phyloP scores from a whole-genome alignment of 768 basidiomycete species.

The Aureoboletus auriporus region DNA sequence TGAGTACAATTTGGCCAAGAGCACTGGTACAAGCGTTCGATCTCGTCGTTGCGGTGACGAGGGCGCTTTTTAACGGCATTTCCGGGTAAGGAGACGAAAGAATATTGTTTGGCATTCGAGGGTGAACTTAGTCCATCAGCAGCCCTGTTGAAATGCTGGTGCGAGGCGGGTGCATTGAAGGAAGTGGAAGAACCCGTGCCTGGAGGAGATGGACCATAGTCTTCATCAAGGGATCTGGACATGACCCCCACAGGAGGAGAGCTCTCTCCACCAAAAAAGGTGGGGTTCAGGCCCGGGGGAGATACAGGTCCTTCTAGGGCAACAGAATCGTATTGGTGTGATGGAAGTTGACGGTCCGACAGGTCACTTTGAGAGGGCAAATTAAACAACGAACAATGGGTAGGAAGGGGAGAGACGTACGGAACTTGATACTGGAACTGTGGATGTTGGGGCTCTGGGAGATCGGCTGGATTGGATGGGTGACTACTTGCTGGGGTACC shows the following conservation, averaged over 20 bases:
- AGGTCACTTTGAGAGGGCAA: slow-evolving; percentile 39
- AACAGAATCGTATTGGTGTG: slow-evolving; percentile 26
- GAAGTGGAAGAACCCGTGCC: slow-evolving; percentile 60
- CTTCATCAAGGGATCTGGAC: slow-evolving; percentile 45
- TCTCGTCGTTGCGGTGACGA: slow-evolving; percentile 86
- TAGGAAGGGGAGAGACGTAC: slow-evolving; percentile 33
- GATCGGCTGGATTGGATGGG: slow-evolving; percentile 30
- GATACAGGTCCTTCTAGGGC: slow-evolving; percentile 47
- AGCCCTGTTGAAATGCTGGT: slow-evolving; percentile 17
- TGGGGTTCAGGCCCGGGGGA: slow-evolving; percentile 42
- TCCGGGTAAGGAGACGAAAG: slow-evolving; percentile 77
- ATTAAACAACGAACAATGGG: slow-evolving; percentile 35
- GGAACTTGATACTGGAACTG: slow-evolving; percentile 41
- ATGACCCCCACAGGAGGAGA: slow-evolving; percentile 32
- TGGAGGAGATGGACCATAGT: slow-evolving; percentile 60
- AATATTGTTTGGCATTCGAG: slow-evolving; percentile 65
- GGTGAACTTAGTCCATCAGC: slow-evolving; percentile 26
- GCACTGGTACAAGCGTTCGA: slow-evolving; percentile 89
- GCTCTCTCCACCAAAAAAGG: slow-evolving; percentile 43
- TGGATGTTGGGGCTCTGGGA: slow-evolving; percentile 26
- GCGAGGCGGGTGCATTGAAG: slow-evolving; percentile 36
- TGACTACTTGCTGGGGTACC: slow-evolving; percentile 38
- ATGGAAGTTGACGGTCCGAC: slow-evolving; percentile 25
- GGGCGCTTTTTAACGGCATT: slow-evolving; percentile 81
- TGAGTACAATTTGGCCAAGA: slow-evolving; percentile 76